A percentile compares a stretch with the other conserved stretches of the same genome.
Conservation (phyloP, 768 basidiomycete genomes). For the Pisolithus sp. region DNA sequence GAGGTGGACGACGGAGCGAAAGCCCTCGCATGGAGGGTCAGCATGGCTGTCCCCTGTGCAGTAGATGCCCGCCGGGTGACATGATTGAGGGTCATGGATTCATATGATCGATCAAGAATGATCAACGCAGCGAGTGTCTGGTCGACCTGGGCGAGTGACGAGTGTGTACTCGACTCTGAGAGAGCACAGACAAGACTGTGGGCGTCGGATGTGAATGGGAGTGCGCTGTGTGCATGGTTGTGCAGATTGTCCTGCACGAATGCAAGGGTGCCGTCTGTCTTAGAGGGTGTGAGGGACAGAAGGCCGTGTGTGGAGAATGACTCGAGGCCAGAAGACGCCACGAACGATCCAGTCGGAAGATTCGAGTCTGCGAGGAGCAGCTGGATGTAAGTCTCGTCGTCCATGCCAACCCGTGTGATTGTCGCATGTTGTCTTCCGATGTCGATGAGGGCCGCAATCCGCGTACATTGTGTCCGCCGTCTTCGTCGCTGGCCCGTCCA, state of each 20-base stretch:
- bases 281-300: slow-evolving; percentile 26
- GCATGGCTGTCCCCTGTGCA: slow-evolving; percentile 86
- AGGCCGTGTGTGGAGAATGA: slow-evolving; percentile 87
- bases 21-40: slow-evolving; percentile 81
- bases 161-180: background rate
- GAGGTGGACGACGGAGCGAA: slow-evolving; percentile 49
- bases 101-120: slow-evolving; percentile 70
- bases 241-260: slow-evolving; percentile 69
- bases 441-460: background rate
- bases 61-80: slow-evolving; percentile 82
- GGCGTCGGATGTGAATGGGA: slow-evolving; percentile 75
- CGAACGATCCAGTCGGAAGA: slow-evolving; percentile 94
- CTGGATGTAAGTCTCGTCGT: slow-evolving; percentile 60
- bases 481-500: background rate
- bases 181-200: slow-evolving; percentile 36
- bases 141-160: slow-evolving; percentile 7
- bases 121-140: slow-evolving; percentile 38
- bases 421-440: background rate
- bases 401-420: background rate
- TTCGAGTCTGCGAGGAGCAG: slow-evolving; percentile 86
- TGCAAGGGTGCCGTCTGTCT: slow-evolving; percentile 33
- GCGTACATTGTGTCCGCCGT: background rate
- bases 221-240: slow-evolving; percentile 71
- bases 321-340: slow-evolving; percentile 90
- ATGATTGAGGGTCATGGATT: slow-evolving; percentile 85